Base-by-base conservation (phyloP, 805 yeast species). In the Nakazawaea laoshanensis region DNA sequence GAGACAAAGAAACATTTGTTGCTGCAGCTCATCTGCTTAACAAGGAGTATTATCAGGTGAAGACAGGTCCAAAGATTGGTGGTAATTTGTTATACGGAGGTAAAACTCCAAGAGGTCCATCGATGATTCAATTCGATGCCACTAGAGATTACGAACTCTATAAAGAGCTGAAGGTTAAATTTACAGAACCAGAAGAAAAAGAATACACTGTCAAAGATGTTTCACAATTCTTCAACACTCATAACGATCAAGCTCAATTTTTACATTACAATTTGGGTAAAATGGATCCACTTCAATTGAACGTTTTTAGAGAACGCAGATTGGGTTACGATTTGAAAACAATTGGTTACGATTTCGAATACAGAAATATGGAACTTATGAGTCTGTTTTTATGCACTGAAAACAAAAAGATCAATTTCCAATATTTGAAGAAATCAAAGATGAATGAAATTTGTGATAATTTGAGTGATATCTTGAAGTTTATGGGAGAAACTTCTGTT, bases 1-100 rank as follows among this genome's bases (percentile, higher is more conserved):
- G 78, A 23, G 78, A 72, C 43, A 72, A 72, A 43, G 78, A 72
- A 40, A 72, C 78, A 1, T 72, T 71, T 43, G 51, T 63, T 39
- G 76, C 77, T 0, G 74, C 75, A 5, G 67, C 74, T 4, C 51
- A 56, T 14, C 67, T 59, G 11, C 57, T 61, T 26, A 47, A 53
- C 8, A 53, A 62, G 34, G 57, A 61, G 1, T 68, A 54, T 33
- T 71, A 71, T 46, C 76, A 70, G 45, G 72, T 72, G 17, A 61
- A 64, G 29, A 33, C 37, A 15, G 29, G 35, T 10, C 37, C 37
- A 14, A 37, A 14, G 32, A 29, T 54, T 7, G 78, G 78, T 6
- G 70, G 71, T 18, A 77, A 72, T 3, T 23, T 20, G 19, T 24
- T 33, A 10, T 18, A 24, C 17, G 25, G 22, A 4, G 37, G 37